phyloP scores from a whole-genome alignment of 768 basidiomycete genomes.

The Phaeotremella skinneri region DNA sequence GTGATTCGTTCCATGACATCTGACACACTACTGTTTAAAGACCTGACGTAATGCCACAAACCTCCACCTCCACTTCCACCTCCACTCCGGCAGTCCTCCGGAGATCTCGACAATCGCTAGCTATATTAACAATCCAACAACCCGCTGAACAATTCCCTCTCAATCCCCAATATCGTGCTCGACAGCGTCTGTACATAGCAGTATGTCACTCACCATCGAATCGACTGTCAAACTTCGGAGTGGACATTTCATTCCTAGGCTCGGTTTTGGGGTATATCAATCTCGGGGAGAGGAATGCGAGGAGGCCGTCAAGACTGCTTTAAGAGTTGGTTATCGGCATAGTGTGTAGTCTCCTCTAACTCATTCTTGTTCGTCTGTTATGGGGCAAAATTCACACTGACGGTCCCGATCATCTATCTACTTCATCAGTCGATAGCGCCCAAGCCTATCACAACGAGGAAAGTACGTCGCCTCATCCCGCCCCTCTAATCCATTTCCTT shows the following conservation, averaged over 20 bases:
- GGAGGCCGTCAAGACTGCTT: constrained; percentile 30
- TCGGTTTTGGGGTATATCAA: constrained; percentile 52
- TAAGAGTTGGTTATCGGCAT: constrained; percentile 44
- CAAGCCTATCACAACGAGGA: constrained; percentile 42
- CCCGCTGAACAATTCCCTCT: too few relatives aligned
- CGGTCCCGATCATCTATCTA: too few relatives aligned
- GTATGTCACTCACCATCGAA: constrained; percentile 16
- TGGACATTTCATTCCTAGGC: constrained; percentile 42
- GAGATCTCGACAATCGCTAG: too few relatives aligned
- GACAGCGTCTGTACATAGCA: neutral
- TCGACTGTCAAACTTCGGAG: constrained; percentile 32
- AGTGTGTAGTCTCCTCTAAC: constrained; percentile 15
- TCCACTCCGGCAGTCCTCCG: too few relatives aligned
- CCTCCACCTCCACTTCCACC: neutral
- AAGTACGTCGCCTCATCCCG: constrained; percentile 21
- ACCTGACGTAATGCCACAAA: too few relatives aligned
- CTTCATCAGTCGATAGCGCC: constrained; percentile 37
- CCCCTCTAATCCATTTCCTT: neutral
- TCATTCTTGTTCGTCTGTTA: too few relatives aligned
- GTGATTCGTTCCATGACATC: too few relatives aligned
- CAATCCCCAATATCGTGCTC: neutral
- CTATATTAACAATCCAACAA: too few relatives aligned
- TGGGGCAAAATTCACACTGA: too few relatives aligned
- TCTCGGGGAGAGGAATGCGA: constrained; percentile 35
- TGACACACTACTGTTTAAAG: too few relatives aligned